Evolutionary conservation across 306 rosid species (phyloP).

Genomic region (Vigna mungo): DNA sequence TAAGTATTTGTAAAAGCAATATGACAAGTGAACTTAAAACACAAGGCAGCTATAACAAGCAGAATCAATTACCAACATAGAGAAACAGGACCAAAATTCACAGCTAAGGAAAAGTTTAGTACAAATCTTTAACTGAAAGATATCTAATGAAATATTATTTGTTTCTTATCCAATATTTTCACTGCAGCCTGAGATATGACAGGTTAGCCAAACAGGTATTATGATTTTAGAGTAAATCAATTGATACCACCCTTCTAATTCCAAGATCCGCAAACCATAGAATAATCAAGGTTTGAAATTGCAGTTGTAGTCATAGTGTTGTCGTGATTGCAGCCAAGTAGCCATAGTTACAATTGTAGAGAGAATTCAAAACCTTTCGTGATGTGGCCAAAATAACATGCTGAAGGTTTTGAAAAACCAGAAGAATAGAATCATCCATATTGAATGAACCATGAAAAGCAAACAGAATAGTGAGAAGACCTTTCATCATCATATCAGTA

Average conservation of each 20-base stretch:
- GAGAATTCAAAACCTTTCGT: background rate
- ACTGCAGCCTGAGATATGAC: background rate
- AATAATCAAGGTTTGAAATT: background rate
- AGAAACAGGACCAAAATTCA: conserved; percentile 28
- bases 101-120: background rate
- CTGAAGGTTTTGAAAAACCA: background rate
- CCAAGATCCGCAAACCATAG: conserved; percentile 14
- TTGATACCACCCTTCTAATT: conserved; percentile 9
- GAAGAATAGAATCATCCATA: background rate
- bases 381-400: background rate
- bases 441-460: conserved; percentile 1
- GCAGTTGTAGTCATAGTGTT: background rate
- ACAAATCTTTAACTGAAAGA: background rate
- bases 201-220: background rate
- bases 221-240: conserved; percentile 19
- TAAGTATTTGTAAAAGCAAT: conserved; percentile 1
- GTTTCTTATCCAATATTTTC: conserved; percentile 9
- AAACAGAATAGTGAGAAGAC: conserved; percentile 11
- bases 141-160: background rate
- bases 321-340: background rate
- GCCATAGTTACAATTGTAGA: background rate
- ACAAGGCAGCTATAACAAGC: conserved; percentile 16
- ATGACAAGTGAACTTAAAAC: conserved; percentile 33
- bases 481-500: conserved; percentile 11
- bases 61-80: conserved; percentile 14